Conservation (phyloP, 192 early-diverging fungal genomes). For the Coemansia sp. region DNA sequence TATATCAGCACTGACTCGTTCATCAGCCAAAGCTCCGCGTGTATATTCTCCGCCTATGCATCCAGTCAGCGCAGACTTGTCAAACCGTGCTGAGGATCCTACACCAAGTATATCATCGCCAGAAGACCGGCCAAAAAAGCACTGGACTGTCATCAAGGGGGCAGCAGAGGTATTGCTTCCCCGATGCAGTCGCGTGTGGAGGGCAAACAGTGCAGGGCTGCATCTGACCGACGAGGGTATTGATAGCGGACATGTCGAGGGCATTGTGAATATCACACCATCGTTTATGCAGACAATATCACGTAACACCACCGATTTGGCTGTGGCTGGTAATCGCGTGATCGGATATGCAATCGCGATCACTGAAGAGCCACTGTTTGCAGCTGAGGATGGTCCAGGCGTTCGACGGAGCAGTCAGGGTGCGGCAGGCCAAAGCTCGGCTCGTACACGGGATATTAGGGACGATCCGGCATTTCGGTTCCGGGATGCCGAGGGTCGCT, state of each 20-base stretch:
- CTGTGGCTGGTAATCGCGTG: slow-evolving; percentile 38
- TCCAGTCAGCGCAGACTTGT: neutral
- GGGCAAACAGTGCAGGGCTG: neutral
- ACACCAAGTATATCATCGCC: neutral
- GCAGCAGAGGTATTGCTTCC: slow-evolving; percentile 35
- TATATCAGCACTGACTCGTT: slow-evolving; percentile 33
- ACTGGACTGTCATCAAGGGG: slow-evolving; percentile 43
- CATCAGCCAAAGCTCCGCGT: slow-evolving; percentile 9
- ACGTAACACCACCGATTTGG: slow-evolving; percentile 33
- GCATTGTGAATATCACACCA: slow-evolving; percentile 13
- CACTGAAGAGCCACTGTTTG: slow-evolving; percentile 33
- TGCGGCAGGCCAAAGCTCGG: neutral
- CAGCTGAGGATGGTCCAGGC: neutral
- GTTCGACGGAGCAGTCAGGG: neutral
- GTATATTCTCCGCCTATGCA: slow-evolving; percentile 6
- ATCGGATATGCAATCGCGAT: slow-evolving; percentile 46
- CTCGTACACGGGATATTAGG: neutral
- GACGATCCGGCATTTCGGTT: slow-evolving; percentile 3
- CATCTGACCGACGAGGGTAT: slow-evolving; percentile 9
- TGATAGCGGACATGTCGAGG: slow-evolving; percentile 14
- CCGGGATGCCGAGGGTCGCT: neutral
- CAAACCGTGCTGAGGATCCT: neutral
- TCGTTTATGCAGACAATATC: slow-evolving; percentile 26
- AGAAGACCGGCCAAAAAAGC: slow-evolving; percentile 13
- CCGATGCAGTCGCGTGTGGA: slow-evolving; percentile 33